phyloP scores from a whole-genome alignment of 768 basidiomycete species.

The Agrocybe pediades region DNA sequence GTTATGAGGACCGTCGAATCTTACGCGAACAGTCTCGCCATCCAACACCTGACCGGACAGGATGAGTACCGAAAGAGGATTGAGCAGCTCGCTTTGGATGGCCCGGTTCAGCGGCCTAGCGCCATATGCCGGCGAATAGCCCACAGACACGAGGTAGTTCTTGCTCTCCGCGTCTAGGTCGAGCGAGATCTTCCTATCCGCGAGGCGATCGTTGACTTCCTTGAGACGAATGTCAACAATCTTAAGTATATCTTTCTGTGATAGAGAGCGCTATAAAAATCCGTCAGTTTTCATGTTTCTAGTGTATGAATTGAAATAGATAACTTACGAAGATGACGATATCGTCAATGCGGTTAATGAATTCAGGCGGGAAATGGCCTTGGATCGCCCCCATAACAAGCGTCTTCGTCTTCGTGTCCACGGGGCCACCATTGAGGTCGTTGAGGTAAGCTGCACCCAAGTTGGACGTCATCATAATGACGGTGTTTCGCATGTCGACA shows the following conservation, averaged over 20 bases:
- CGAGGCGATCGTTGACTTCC: constrained; percentile 83
- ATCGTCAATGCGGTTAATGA: constrained; percentile 88
- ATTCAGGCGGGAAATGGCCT: constrained; percentile 89
- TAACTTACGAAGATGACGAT: constrained; percentile 73
- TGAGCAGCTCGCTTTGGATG: constrained; percentile 91
- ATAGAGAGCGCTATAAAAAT: constrained; percentile 72
- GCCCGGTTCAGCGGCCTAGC: constrained; percentile 90
- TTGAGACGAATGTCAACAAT: constrained; percentile 89
- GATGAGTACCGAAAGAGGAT: constrained; percentile 84
- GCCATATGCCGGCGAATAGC: constrained; percentile 84
- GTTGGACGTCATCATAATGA: constrained; percentile 95
- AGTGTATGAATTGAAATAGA: not conserved
- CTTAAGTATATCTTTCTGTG: constrained; percentile 70
- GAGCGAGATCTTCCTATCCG: constrained; percentile 77
- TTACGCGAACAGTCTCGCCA: constrained; percentile 73
- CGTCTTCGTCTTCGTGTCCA: constrained; percentile 57
- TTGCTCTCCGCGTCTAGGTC: constrained; percentile 78
- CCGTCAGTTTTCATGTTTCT: not conserved
- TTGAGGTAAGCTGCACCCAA: constrained; percentile 78
- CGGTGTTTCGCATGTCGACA: constrained; percentile 86
- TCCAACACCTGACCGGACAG: constrained; percentile 83
- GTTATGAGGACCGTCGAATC: constrained; percentile 84
- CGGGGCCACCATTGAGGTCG: constrained; percentile 72
- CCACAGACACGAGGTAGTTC: constrained; percentile 71
- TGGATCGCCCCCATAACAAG: constrained; percentile 82